These are phyloP conservation scores for Peribolospora kevripleyi DNA, from an alignment of 768 basidiomycete species.

Conservation along the genomic window DNA sequence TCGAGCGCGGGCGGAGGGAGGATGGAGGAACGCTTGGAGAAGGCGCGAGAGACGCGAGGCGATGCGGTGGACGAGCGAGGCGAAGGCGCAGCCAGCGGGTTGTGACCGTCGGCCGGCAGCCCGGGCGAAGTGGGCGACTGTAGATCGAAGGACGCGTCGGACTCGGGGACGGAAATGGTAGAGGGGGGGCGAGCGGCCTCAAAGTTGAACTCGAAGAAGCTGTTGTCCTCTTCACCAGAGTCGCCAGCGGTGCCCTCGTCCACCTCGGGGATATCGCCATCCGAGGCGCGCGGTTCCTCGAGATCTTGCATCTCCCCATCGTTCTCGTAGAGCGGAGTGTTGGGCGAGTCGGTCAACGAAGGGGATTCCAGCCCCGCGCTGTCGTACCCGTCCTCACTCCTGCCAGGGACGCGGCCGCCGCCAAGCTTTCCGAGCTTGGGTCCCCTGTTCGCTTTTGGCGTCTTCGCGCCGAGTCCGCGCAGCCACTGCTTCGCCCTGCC, in stretches of 20 bases:
- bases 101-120: too few relatives aligned
- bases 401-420: too few relatives aligned
- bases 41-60: conserved; percentile 14
- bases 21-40: conserved; percentile 16
- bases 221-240: neutral
- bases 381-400: too few relatives aligned
- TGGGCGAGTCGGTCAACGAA: too few relatives aligned
- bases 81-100: neutral
- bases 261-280: neutral
- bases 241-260: neutral
- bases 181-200: neutral
- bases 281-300: neutral
- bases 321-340: too few relatives aligned
- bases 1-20: conserved; percentile 17
- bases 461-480: too few relatives aligned
- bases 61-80: conserved; percentile 7
- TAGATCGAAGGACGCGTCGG: neutral
- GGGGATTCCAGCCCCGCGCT: too few relatives aligned
- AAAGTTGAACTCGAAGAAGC: neutral
- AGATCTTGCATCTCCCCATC: too few relatives aligned
- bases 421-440: too few relatives aligned
- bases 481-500: too few relatives aligned
- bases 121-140: too few relatives aligned
- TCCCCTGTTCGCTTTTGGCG: too few relatives aligned
- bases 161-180: neutral